Base-by-base conservation (phyloP, 148 eudicot species). In the Polygonum aviculare region DNA sequence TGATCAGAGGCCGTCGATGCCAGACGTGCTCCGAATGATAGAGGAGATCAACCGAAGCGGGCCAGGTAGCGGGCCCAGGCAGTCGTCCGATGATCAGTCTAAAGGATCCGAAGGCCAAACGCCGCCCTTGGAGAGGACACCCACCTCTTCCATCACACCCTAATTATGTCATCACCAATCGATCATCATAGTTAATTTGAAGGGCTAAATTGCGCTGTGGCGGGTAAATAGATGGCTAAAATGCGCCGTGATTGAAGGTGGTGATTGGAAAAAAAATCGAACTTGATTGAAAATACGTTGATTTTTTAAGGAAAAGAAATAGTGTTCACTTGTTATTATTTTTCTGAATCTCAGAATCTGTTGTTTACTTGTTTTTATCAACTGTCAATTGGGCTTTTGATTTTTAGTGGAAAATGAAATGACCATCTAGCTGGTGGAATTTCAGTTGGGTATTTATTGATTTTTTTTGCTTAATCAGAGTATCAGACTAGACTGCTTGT, bases 1-100 rank as follows among this genome's bases (percentile, higher is more conserved):
- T 1, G 98, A 95, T 78, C 98, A 92, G 79, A 80, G 98, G 50
- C 98, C 98, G 2, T 72, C 85, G 0, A 95, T 95, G 98, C 84
- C 84, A 0, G 91, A 92, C 40, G 97, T 87, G n/a, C 84, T 92
- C n/a, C 84, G 93, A 12, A 95, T 92, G 98, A 95, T 95, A 1
- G 94, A 89, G 82, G 98, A 95, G 1, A 88, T 95, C 76, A 90
- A 81, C 57, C 72, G 91, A 19, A 12, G 31, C 3, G 63, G 21
- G 63, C 7, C 57, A 0, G 85, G 85, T 1, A 93, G 88, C 38
- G 88, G 87, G 0, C 72, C 86, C 72, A 81, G 91, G 15, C 97
- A 82, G 74, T 88, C 95, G 21, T 94, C 98, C 1, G 98, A 94
- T 76, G 98, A 94, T 57, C 93, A 93, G 2, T 88, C 93, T 1